Conservation (phyloP, 768 basidiomycete genomes). For the Russula griseocarnosa region DNA sequence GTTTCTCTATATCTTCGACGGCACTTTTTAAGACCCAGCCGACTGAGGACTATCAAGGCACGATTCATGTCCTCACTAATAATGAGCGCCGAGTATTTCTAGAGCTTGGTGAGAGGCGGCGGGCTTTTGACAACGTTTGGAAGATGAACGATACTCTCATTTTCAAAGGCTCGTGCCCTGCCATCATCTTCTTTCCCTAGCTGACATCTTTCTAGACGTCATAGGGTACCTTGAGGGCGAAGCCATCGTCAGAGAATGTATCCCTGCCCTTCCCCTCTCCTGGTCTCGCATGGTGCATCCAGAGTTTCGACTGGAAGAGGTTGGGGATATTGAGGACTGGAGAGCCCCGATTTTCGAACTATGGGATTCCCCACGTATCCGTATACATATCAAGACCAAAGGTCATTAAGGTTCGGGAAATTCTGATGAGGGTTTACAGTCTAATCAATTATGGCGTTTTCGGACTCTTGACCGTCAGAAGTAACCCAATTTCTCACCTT, state of each 20-base stretch:
- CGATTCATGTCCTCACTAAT: constrained; percentile 8
- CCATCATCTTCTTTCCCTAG: neutral
- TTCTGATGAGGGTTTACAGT: neutral
- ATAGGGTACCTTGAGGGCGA: constrained; percentile 3
- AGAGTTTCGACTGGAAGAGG: neutral
- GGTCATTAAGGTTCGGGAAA: neutral
- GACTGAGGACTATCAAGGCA: too few relatives aligned
- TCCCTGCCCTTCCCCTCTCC: neutral
- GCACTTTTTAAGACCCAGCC: neutral
- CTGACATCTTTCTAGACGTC: neutral
- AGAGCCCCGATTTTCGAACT: neutral
- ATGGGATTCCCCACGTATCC: neutral
- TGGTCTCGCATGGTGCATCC: neutral
- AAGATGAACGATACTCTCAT: neutral
- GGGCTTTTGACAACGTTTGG: constrained; percentile 9
- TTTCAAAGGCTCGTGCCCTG: neutral
- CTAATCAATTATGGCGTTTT: too few relatives aligned
- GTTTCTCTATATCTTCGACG: neutral
- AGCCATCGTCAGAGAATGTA: neutral
- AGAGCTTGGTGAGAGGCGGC: neutral
- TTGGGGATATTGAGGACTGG: neutral
- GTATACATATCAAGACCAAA: neutral
- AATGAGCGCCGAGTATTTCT: constrained; percentile 1
- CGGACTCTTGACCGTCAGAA: too few relatives aligned
- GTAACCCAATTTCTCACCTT: too few relatives aligned